Evolutionary conservation across 768 basidiomycete genomes (phyloP).

Genomic region (Suillus subaureus): DNA sequence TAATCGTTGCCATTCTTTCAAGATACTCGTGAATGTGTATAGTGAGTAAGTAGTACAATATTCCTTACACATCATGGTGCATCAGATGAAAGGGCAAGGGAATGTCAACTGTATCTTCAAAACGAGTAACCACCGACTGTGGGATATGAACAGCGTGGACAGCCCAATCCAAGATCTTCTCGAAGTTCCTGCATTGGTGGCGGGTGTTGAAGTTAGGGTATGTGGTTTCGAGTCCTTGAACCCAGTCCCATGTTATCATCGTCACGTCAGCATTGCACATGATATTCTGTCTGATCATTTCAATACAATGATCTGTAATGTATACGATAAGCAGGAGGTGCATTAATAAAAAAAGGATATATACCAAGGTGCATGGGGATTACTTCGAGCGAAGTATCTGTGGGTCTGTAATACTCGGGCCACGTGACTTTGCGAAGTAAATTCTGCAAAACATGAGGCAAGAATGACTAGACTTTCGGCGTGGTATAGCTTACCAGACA

Average conservation of each 20-base stretch:
- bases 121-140: neutral
- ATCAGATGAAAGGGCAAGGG: neutral
- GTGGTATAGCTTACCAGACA: conserved; percentile 9
- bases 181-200: conserved; percentile 5
- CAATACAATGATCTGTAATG: conserved; percentile 11
- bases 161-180: conserved; percentile 4
- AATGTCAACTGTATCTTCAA: conserved; percentile 1
- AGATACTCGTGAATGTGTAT: neutral
- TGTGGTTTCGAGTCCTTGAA: neutral
- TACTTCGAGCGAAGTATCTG: conserved; percentile 1
- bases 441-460: neutral
- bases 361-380: conserved; percentile 11
- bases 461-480: neutral
- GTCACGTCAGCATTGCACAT: conserved; percentile 15
- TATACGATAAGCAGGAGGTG: neutral
- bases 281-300: conserved; percentile 12
- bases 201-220: neutral
- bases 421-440: conserved; percentile 13
- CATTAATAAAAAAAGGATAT: neutral
- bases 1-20: too few species aligned
- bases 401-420: conserved; percentile 6
- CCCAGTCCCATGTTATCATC: conserved; percentile 16
- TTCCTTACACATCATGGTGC: neutral
- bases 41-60: neutral
- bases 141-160: neutral